These are phyloP conservation scores for Clathrospora elynae DNA, from an alignment of 2,329 filamentous ascomycete species.

Conservation along the genomic window DNA sequence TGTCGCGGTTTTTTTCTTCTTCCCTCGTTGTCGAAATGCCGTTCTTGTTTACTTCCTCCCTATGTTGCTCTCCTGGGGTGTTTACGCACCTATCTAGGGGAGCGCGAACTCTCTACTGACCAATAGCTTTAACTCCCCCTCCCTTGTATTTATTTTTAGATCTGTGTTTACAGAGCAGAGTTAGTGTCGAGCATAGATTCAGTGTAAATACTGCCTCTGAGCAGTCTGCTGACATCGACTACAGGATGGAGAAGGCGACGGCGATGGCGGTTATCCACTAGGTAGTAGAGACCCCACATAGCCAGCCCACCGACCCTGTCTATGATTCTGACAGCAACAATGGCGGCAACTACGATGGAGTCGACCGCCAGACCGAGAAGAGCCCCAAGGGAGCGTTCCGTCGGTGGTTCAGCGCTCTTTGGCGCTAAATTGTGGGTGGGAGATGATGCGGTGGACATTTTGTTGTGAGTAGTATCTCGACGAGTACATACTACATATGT, in stretches of 20 bases:
- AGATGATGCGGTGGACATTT: not conserved
- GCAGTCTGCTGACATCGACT: conserved; percentile 1
- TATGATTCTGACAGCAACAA: not conserved
- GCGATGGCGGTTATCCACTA: too few relatives aligned
- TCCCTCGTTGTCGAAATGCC: too few relatives aligned
- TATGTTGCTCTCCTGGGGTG: too few relatives aligned
- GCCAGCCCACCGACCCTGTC: not conserved
- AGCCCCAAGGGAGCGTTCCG: too few relatives aligned
- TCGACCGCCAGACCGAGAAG: not conserved
- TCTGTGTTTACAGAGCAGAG: conserved; percentile 1
- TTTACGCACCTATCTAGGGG: too few relatives aligned
- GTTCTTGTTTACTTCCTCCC: too few relatives aligned
- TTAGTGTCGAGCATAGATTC: not conserved
- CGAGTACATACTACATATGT: too few relatives aligned
- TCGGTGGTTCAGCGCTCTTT: not conserved
- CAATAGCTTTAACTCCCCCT: too few relatives aligned
- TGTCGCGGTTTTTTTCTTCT: too few relatives aligned
- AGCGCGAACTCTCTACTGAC: too few relatives aligned
- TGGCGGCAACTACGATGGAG: not conserved
- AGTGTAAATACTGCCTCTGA: not conserved
- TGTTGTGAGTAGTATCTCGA: not conserved
- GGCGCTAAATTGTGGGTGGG: not conserved
- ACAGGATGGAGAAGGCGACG: too few relatives aligned
- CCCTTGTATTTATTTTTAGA: not conserved
- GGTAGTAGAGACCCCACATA: conserved; percentile 3